Percentiles rank a stretch among this genome's conserved stretches.
Conservation (phyloP, 1,284 basidiomycete species). For the Apiotrichum mycotoxinovorans region DNA sequence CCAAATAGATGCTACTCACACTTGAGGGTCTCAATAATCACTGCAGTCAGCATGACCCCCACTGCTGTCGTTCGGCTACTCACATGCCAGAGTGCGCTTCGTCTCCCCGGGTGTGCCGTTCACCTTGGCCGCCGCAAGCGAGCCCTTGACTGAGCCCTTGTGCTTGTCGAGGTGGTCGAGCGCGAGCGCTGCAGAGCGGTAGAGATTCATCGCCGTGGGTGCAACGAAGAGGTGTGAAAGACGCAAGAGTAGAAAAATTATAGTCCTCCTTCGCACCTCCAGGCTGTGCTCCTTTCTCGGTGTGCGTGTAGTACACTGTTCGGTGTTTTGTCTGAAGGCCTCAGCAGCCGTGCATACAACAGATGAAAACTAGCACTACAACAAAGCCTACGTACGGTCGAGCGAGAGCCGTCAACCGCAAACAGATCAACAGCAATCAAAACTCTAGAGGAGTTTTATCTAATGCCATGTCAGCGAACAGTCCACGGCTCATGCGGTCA, state of each 20-base stretch:
- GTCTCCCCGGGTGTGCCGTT: constrained; percentile 59
- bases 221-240: too few relatives aligned
- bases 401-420: neutral
- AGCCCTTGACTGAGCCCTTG: constrained; percentile 67
- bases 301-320: neutral
- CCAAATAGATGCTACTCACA: constrained; percentile 62
- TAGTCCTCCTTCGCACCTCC: neutral
- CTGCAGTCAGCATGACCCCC: constrained; percentile 21
- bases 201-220: constrained; percentile 73
- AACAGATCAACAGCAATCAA: too few relatives aligned
- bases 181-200: constrained; percentile 76
- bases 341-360: too few relatives aligned
- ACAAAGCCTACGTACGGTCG: too few relatives aligned
- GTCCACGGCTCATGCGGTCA: neutral
- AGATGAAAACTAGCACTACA: too few relatives aligned
- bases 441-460: too few relatives aligned
- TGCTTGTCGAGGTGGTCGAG: constrained; percentile 80
- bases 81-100: constrained; percentile 57
- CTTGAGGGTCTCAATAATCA: constrained; percentile 87
- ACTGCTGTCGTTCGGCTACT: constrained; percentile 18
- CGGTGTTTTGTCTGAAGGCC: neutral
- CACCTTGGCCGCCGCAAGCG: constrained; percentile 41
- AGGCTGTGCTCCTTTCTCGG: neutral
- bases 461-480: constrained; percentile 1
- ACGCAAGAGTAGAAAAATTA: neutral